These are phyloP conservation scores for Populus hybrid DNA, from an alignment of 441 rosid genomes.

Conservation along the genomic window DNA sequence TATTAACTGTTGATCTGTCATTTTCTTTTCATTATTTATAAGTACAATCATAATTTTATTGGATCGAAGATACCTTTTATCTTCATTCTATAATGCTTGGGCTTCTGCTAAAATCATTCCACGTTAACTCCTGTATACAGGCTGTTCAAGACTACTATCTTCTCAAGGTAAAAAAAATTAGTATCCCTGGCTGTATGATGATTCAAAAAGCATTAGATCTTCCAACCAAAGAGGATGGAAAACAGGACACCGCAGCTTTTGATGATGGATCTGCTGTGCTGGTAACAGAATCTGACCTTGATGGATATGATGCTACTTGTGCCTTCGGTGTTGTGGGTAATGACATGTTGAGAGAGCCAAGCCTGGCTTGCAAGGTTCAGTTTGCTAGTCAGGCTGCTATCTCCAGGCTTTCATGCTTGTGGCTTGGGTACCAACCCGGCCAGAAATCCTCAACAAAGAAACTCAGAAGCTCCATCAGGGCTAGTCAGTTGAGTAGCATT, in stretches of 20 bases:
- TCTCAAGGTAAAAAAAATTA: conserved; percentile 26
- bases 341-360: conserved; percentile 14
- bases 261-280: conserved; percentile 32
- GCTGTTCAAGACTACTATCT: conserved; percentile 47
- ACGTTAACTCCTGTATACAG: conserved; percentile 13
- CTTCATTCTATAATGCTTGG: background rate
- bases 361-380: conserved; percentile 33
- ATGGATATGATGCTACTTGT: conserved; percentile 28
- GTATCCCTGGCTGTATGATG: conserved; percentile 3
- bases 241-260: conserved; percentile 13
- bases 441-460: conserved; percentile 19
- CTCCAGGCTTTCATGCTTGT: conserved; percentile 28
- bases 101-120: conserved; percentile 12
- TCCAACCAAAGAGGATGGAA: background rate
- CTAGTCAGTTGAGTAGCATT: conserved; percentile 16
- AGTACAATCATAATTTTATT: background rate
- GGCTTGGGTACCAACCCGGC: conserved; percentile 22
- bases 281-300: conserved; percentile 35
- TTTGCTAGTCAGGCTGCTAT: conserved; percentile 33
- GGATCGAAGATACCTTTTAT: background rate
- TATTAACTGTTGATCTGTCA: conserved; percentile 9
- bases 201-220: conserved; percentile 11
- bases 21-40: background rate
- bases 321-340: conserved; percentile 8
- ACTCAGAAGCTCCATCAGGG: conserved; percentile 5